These are phyloP conservation scores for Pelargonium fulgidum DNA, from an alignment of 441 rosid genomes.

Conservation along the genomic window DNA sequence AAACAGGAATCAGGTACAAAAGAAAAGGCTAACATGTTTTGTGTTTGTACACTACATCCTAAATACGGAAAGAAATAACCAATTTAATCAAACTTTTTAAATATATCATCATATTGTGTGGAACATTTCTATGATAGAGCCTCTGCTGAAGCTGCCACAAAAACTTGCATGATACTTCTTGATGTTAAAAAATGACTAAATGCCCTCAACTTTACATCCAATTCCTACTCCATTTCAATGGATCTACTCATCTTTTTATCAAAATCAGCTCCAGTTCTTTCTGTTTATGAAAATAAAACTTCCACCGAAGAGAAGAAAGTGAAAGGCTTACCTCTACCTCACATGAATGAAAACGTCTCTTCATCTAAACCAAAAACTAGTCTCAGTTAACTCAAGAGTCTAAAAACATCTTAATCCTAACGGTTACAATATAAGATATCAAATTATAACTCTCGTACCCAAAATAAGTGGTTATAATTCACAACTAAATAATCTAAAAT, in stretches of 20 bases:
- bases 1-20: neutral
- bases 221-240: neutral
- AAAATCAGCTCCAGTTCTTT: neutral
- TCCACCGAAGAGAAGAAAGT: too few relatives aligned
- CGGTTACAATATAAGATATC: neutral
- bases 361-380: neutral
- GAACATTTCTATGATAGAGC: neutral
- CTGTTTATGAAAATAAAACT: too few relatives aligned
- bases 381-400: neutral
- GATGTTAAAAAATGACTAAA: too few relatives aligned
- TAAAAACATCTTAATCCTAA: neutral
- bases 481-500: too few relatives aligned
- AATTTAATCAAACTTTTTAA: neutral
- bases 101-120: neutral
- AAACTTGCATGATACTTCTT: neutral
- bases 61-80: neutral
- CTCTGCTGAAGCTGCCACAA: neutral
- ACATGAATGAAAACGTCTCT: neutral
- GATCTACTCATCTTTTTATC: neutral
- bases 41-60: neutral
- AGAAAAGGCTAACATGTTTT: neutral
- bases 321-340: too few relatives aligned
- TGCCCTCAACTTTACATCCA: neutral
- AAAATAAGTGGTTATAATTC: too few relatives aligned
- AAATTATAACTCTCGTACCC: neutral